Percentiles rank a stretch among this genome's conserved stretches.
Conservation (phyloP, 768 basidiomycete genomes). For the Cystobasidium tubakii region DNA sequence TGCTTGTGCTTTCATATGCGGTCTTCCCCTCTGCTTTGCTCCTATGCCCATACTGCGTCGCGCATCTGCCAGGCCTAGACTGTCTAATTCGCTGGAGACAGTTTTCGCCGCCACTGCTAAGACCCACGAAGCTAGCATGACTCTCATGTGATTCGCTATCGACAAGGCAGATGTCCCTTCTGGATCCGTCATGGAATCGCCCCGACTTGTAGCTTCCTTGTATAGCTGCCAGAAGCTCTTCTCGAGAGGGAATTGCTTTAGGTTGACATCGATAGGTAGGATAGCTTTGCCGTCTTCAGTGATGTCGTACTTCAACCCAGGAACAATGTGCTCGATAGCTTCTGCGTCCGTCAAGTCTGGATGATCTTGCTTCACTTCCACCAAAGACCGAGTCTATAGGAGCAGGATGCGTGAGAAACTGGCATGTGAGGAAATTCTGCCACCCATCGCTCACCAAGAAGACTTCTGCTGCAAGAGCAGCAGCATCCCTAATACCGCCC, state of each 20-base stretch:
- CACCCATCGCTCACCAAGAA: conserved; percentile 36
- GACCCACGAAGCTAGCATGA: conserved; percentile 19
- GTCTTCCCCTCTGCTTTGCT: conserved; percentile 2
- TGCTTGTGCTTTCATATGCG: conserved; percentile 21
- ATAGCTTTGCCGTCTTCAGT: conserved; percentile 38
- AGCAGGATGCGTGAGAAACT: not conserved
- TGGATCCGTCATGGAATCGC: conserved; percentile 44
- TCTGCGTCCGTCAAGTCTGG: conserved; percentile 41
- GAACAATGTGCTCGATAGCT: conserved; percentile 38
- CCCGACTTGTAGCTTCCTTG: conserved; percentile 39
- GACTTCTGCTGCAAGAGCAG: conserved; percentile 42
- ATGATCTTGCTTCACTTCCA: conserved; percentile 40
- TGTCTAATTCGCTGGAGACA: conserved; percentile 15
- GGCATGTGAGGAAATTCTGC: not conserved
- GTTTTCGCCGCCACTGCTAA: conserved; percentile 7
- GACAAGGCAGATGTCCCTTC: not conserved
- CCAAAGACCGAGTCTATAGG: conserved; percentile 6
- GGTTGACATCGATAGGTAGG: conserved; percentile 42
- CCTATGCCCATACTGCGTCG: conserved; percentile 26
- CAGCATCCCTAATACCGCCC: conserved; percentile 43
- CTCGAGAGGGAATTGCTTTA: conserved; percentile 44
- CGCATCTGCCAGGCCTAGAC: conserved; percentile 23
- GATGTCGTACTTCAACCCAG: conserved; percentile 38
- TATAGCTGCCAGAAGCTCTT: conserved; percentile 42
- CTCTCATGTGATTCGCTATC: not conserved